These are phyloP conservation scores for Clavispora fructus DNA, from an alignment of 805 yeast genomes.

Conservation along the genomic window DNA sequence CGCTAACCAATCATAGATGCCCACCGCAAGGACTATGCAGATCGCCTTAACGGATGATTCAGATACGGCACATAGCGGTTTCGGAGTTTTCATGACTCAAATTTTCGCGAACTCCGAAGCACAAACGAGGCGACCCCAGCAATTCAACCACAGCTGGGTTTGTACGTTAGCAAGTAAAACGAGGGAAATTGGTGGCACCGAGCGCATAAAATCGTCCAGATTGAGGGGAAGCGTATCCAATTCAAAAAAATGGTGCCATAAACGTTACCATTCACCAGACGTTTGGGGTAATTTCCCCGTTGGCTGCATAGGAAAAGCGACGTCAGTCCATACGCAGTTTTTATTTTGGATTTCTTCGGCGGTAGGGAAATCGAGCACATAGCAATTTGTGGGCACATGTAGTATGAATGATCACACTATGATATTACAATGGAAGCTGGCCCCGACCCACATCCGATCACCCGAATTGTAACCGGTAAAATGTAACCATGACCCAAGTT, in stretches of 20 bases:
- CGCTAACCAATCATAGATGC: constrained; percentile 5
- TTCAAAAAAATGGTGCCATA: neutral
- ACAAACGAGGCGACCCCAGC: neutral
- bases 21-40: neutral
- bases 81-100: constrained; percentile 8
- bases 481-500: neutral
- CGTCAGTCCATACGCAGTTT: neutral
- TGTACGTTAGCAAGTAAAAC: too few species aligned
- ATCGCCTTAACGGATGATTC: neutral
- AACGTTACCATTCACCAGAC: neutral
- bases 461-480: neutral
- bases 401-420: neutral
- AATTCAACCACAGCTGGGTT: too few species aligned
- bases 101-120: constrained; percentile 4
- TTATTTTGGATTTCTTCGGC: neutral
- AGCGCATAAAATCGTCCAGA: too few species aligned
- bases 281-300: neutral
- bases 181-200: too few species aligned
- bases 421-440: neutral
- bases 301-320: neutral
- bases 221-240: neutral
- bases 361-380: neutral
- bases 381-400: neutral
- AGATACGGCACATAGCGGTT: constrained; percentile 2
- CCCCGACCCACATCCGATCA: neutral